phyloP scores from a whole-genome alignment of 208 protist species.

The Trypanosoma boissoni region DNA sequence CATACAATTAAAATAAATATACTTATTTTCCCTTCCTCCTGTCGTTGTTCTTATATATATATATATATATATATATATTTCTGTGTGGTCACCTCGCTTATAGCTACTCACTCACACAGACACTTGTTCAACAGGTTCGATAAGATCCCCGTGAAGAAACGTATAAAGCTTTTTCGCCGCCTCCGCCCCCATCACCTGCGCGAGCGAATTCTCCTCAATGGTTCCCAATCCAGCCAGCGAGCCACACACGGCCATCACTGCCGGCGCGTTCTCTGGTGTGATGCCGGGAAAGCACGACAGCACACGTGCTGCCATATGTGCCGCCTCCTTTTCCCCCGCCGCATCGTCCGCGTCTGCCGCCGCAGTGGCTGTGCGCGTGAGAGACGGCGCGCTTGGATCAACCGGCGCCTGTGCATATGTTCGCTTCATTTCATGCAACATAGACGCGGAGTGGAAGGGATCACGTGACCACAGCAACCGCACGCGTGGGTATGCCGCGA shows the following conservation, averaged over 20 bases:
- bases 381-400: constrained; percentile 53
- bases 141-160: constrained; percentile 66
- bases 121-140: constrained; percentile 17
- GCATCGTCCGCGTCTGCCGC: constrained; percentile 23
- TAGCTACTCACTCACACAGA: no score
- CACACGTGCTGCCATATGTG: constrained; percentile 69
- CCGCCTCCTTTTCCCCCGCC: constrained; percentile 27
- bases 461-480: constrained; percentile 72
- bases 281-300: constrained; percentile 77
- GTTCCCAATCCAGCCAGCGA: constrained; percentile 74
- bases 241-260: constrained; percentile 71
- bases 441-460: constrained; percentile 59
- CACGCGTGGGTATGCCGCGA: constrained; percentile 63
- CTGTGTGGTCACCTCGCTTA: no score
- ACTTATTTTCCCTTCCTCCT: not conserved
- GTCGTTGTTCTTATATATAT: not conserved
- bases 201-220: constrained; percentile 55
- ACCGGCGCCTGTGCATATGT: constrained; percentile 45
- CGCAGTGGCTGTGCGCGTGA: constrained; percentile 42
- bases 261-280: constrained; percentile 42
- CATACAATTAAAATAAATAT: not conserved
- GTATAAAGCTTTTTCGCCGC: constrained; percentile 44
- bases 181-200: constrained; percentile 39
- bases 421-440: constrained; percentile 69
- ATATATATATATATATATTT: no score